Conservation (phyloP, 768 basidiomycete genomes). For the Boletus eberwhitei region DNA sequence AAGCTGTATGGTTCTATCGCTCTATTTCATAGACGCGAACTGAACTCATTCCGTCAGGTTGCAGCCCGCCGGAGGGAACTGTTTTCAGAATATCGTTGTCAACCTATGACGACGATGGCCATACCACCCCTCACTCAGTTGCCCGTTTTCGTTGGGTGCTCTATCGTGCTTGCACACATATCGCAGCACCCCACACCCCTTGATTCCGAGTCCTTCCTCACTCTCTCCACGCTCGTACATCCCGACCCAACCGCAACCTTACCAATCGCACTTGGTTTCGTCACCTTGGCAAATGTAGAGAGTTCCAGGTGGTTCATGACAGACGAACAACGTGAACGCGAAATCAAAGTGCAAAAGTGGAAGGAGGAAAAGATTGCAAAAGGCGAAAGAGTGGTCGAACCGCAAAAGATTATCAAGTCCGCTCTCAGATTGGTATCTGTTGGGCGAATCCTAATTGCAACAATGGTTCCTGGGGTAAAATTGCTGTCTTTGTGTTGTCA, state of each 20-base stretch:
- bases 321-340: conserved; percentile 51
- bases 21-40: neutral
- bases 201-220: conserved; percentile 75
- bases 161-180: conserved; percentile 52
- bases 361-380: conserved; percentile 42
- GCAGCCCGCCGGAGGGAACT: conserved; percentile 54
- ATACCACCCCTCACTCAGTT: conserved; percentile 65
- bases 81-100: conserved; percentile 55
- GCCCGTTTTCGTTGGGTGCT: conserved; percentile 68
- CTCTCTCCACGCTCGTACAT: conserved; percentile 65
- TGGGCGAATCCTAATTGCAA: conserved; percentile 62
- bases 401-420: conserved; percentile 51
- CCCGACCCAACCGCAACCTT: conserved; percentile 67
- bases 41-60: conserved; percentile 39
- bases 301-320: conserved; percentile 71
- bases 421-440: conserved; percentile 57
- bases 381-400: conserved; percentile 44
- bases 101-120: conserved; percentile 53
- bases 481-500: conserved; percentile 16
- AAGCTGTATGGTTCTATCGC: conserved; percentile 38
- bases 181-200: conserved; percentile 61
- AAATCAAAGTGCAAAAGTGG: conserved; percentile 45
- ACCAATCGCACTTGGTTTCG: conserved; percentile 67
- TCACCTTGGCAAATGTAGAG: conserved; percentile 80
- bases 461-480: conserved; percentile 66